Conservation (phyloP, 441 rosid genomes). For the Viola pubescens region DNA sequence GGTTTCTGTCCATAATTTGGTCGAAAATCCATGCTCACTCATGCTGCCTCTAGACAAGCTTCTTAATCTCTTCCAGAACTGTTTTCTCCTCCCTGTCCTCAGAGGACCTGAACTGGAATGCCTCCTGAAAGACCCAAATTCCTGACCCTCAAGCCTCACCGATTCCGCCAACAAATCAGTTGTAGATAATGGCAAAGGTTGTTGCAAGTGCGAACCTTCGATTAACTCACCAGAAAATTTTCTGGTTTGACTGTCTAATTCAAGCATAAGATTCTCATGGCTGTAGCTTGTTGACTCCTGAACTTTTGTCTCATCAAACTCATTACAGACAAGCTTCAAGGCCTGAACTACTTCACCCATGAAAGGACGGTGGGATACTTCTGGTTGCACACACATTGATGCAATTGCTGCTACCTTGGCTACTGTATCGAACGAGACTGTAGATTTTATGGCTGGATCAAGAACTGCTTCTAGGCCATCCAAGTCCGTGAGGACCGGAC, state of each 20-base stretch:
- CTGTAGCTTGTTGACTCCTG: constrained; percentile 26
- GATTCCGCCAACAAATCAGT: constrained; percentile 32
- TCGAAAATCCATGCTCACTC: constrained; percentile 41
- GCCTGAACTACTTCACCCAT: constrained; percentile 89
- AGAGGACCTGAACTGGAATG: constrained; percentile 48
- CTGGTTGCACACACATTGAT: constrained; percentile 78
- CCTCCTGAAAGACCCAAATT: constrained; percentile 35
- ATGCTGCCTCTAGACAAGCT: constrained; percentile 43
- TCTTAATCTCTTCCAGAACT: constrained; percentile 48
- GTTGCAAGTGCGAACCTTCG: constrained; percentile 19
- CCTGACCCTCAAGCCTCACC: constrained; percentile 24
- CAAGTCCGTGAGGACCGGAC: constrained; percentile 51
- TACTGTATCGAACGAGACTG: constrained; percentile 41
- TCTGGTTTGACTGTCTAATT: constrained; percentile 21
- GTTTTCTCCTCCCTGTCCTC: constrained; percentile 29
- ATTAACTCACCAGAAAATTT: constrained; percentile 23
- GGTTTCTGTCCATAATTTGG: constrained; percentile 29
- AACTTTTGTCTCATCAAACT: constrained; percentile 38
- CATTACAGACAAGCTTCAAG: constrained; percentile 54
- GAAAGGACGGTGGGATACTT: constrained; percentile 69
- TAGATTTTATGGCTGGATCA: constrained; percentile 36
- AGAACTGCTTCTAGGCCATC: constrained; percentile 42
- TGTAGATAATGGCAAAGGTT: constrained; percentile 21
- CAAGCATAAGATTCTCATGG: constrained; percentile 27
- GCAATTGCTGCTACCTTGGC: constrained; percentile 67